A percentile compares a stretch with the other conserved stretches of the same genome.
Conservation (phyloP, 106 monocot species). For the Xerophyta viscosa region DNA sequence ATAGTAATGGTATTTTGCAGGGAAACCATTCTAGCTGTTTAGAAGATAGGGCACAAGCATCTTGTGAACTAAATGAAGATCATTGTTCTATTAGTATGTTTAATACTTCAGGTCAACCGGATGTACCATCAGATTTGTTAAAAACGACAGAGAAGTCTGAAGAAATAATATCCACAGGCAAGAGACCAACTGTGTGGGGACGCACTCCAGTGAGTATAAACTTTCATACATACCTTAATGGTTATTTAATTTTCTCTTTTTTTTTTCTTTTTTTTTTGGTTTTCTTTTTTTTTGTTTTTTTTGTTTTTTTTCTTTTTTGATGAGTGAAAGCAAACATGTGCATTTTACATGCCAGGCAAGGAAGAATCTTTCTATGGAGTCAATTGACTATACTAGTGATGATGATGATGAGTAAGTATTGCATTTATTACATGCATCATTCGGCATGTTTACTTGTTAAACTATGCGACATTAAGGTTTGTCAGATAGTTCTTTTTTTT, state of each 20-base stretch:
- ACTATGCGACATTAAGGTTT: background rate
- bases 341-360: constrained; percentile 35
- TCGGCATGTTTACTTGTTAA: background rate
- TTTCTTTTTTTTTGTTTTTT: too few species aligned
- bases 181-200: constrained; percentile 36
- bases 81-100: too few species aligned
- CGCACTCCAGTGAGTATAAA: constrained; percentile 47
- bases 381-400: constrained; percentile 44
- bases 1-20: background rate
- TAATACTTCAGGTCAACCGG: constrained; percentile 17
- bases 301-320: background rate
- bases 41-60: background rate
- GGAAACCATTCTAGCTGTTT: background rate
- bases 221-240: background rate
- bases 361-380: constrained; percentile 67
- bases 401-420: constrained; percentile 40
- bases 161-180: constrained; percentile 12
- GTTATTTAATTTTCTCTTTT: too few species aligned
- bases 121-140: constrained; percentile 4
- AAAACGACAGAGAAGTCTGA: constrained; percentile 15
- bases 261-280: too few species aligned
- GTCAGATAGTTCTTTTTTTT: background rate
- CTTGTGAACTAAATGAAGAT: background rate
- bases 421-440: background rate
- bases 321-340: background rate